A percentile compares a stretch with the other conserved stretches of the same genome.
phyloP scores from a whole-genome alignment of 805 yeast genomes.

The Kregervanrija fluxuum region DNA sequence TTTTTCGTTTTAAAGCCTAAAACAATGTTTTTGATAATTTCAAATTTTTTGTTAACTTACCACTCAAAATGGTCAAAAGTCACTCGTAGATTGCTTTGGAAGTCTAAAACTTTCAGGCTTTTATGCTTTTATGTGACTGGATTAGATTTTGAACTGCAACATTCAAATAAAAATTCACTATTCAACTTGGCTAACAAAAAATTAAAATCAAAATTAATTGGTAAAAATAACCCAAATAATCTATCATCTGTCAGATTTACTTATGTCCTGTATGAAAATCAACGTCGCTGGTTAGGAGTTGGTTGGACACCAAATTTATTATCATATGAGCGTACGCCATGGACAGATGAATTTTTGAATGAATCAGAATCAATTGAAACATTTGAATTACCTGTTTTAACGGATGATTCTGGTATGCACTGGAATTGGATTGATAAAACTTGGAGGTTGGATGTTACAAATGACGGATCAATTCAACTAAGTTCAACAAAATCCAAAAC shows the following conservation, averaged over 20 bases:
- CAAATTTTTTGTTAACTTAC: conserved; percentile 63
- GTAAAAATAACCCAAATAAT: conserved; percentile 16
- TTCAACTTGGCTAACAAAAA: conserved; percentile 48
- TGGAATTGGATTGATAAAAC: conserved; percentile 96
- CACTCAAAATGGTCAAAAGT: conserved; percentile 84
- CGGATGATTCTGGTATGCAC: conserved; percentile 54
- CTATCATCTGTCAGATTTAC: conserved; percentile 64
- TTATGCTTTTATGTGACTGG: conserved; percentile 82
- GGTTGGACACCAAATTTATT: conserved; percentile 95
- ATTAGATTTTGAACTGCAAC: conserved; percentile 51
- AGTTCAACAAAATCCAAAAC: conserved; percentile 52
- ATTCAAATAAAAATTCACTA: conserved; percentile 29
- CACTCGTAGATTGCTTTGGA: conserved; percentile 80
- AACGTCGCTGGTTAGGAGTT: conserved; percentile 94
- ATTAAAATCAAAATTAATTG: conserved; percentile 36
- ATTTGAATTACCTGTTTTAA: conserved; percentile 73
- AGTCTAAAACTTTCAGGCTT: conserved; percentile 61
- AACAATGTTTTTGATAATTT: conserved; percentile 49
- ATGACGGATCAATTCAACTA: conserved; percentile 76
- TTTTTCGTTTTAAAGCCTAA: conserved; percentile 68
- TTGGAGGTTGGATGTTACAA: conserved; percentile 86
- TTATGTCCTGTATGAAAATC: conserved; percentile 88
- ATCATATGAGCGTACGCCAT: conserved; percentile 88
- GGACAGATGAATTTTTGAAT: conserved; percentile 95
- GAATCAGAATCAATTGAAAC: conserved; percentile 71